Percentiles rank a stretch among this genome's conserved stretches.
Evolutionary conservation across 805 yeast species (phyloP).

Genomic region (Myxozyma udenii): DNA sequence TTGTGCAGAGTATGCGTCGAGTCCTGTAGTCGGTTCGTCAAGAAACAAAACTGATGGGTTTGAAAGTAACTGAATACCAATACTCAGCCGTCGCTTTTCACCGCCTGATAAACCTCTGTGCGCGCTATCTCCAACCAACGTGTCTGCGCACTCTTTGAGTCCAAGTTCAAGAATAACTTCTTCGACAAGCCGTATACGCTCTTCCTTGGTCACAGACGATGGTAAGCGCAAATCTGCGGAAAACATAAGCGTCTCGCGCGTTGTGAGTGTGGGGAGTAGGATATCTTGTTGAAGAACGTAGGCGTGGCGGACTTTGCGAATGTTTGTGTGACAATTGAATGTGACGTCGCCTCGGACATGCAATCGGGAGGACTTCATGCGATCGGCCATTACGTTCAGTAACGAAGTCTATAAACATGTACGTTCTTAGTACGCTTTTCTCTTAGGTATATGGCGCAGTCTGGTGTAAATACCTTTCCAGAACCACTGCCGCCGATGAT

Average conservation of each 20-base stretch:
- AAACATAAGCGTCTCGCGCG: slow-evolving; percentile 63
- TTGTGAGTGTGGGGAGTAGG: slow-evolving; percentile 66
- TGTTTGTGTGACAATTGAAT: slow-evolving; percentile 33
- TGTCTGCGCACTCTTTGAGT: slow-evolving; percentile 59
- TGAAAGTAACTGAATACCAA: slow-evolving; percentile 72
- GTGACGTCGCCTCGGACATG: slow-evolving; percentile 33
- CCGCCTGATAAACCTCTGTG: slow-evolving; percentile 77
- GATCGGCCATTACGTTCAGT: slow-evolving; percentile 49
- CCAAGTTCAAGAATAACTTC: slow-evolving; percentile 64
- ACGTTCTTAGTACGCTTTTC: neutral
- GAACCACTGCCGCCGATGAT: slow-evolving; percentile 87
- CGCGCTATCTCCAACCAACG: slow-evolving; percentile 52
- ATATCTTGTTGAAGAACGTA: slow-evolving; percentile 76
- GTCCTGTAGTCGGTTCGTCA: slow-evolving; percentile 87
- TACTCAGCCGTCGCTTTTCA: slow-evolving; percentile 71
- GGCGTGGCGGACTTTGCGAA: slow-evolving; percentile 45
- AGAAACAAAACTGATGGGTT: slow-evolving; percentile 73
- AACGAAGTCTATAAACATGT: slow-evolving; percentile 53
- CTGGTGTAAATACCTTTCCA: slow-evolving; percentile 58
- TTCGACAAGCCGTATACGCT: slow-evolving; percentile 51
- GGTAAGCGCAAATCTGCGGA: slow-evolving; percentile 73
- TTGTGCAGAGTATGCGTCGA: slow-evolving; percentile 74
- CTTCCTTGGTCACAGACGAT: slow-evolving; percentile 42
- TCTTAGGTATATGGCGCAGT: neutral
- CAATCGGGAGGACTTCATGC: slow-evolving; percentile 33